A percentile compares a stretch with the other conserved stretches of the same genome.
These are phyloP conservation scores for Bathelium albidoporum DNA, from an alignment of 495 filamentous ascomycete species.

Conservation along the genomic window DNA sequence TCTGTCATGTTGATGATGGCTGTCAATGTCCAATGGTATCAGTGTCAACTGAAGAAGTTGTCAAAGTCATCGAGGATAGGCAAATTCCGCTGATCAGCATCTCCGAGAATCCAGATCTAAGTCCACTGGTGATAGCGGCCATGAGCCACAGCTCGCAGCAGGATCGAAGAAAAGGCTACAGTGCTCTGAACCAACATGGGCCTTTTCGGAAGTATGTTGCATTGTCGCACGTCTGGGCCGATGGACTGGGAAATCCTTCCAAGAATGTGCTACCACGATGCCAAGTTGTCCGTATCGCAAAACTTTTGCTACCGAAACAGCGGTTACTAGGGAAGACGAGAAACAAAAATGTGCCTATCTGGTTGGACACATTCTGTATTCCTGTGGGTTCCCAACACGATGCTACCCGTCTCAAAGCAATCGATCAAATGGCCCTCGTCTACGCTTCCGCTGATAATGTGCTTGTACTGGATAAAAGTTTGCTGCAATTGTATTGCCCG, in stretches of 20 bases:
- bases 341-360: not conserved
- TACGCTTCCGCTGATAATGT: not conserved
- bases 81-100: not conserved
- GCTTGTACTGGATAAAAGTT: not conserved
- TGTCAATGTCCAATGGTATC: not conserved
- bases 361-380: not conserved
- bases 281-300: not conserved
- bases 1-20: not conserved
- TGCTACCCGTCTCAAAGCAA: not conserved
- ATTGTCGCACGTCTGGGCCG: not conserved
- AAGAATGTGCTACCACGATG: not conserved
- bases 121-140: not conserved
- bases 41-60: not conserved
- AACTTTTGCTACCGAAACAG: not conserved
- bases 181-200: not conserved
- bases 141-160: not conserved
- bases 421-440: slow-evolving; percentile 1
- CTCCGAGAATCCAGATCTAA: not conserved
- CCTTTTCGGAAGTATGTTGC: not conserved
- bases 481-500: not conserved
- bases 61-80: not conserved
- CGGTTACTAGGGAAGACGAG: not conserved
- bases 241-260: not conserved
- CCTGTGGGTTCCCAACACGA: not conserved
- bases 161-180: not conserved